These are phyloP conservation scores for Daldinia grandis DNA, from an alignment of 495 filamentous ascomycete genomes.

Conservation along the genomic window DNA sequence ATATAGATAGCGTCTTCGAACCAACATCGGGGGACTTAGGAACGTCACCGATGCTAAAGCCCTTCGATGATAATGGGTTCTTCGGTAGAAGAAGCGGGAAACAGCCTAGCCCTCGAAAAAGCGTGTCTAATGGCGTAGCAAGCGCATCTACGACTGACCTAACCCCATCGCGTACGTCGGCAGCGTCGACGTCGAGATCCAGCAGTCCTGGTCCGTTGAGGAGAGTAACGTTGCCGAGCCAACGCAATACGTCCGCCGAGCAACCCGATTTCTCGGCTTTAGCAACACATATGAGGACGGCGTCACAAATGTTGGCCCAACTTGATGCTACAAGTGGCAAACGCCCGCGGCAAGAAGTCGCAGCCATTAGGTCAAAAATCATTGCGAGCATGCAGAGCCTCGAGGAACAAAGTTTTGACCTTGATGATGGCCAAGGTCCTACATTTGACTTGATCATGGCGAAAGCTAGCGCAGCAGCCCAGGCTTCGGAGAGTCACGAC, in stretches of 20 bases:
- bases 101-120: constrained; percentile 43
- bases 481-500: constrained; percentile 45
- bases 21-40: constrained; percentile 75
- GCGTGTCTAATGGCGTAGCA: constrained; percentile 64
- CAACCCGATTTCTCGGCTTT: constrained; percentile 76
- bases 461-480: constrained; percentile 50
- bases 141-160: constrained; percentile 61
- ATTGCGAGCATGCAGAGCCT: constrained; percentile 84
- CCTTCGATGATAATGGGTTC: constrained; percentile 53
- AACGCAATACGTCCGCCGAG: constrained; percentile 58
- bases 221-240: constrained; percentile 58
- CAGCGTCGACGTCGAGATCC: constrained; percentile 63
- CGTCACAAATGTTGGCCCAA: constrained; percentile 80
- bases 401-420: constrained; percentile 79
- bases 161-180: constrained; percentile 66
- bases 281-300: constrained; percentile 81
- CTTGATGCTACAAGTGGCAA: constrained; percentile 76
- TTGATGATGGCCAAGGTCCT: constrained; percentile 66
- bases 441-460: constrained; percentile 79
- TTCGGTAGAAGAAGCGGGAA: constrained; percentile 36
- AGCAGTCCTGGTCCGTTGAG: constrained; percentile 64
- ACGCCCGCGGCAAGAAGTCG: constrained; percentile 74
- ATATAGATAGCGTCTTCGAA: constrained; percentile 77
- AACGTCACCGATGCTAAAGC: constrained; percentile 69
- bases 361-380: constrained; percentile 77